These are phyloP conservation scores for Agaricales sp. DNA, from an alignment of 1,284 basidiomycete species.

Conservation along the genomic window DNA sequence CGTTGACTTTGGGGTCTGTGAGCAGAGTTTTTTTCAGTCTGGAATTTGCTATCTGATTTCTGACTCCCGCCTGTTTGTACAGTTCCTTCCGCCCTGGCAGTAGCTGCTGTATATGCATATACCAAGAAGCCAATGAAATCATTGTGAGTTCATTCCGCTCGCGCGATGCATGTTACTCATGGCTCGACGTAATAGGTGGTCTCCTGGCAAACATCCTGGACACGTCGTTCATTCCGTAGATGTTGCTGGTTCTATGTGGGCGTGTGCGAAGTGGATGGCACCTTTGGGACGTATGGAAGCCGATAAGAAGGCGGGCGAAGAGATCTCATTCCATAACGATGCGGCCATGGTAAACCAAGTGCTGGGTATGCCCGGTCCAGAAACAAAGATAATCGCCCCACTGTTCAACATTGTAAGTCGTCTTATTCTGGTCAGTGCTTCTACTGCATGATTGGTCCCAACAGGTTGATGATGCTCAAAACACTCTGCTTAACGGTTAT, in stretches of 20 bases:
- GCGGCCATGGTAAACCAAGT: constrained; percentile 55
- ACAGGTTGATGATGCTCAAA: constrained; percentile 73
- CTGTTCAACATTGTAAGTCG: constrained; percentile 69
- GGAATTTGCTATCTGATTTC: constrained; percentile 3
- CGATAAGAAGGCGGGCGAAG: constrained; percentile 52
- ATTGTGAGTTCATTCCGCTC: constrained; percentile 35
- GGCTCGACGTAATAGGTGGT: constrained; percentile 45
- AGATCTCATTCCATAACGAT: constrained; percentile 61
- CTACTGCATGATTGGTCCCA: constrained; percentile 2
- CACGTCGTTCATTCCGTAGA: constrained; percentile 77
- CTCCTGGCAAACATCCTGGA: constrained; percentile 69
- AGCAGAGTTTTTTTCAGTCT: constrained; percentile 16
- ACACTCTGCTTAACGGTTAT: constrained; percentile 69
- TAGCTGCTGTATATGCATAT: constrained; percentile 78
- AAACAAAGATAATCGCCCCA: constrained; percentile 55
- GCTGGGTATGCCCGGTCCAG: constrained; percentile 46
- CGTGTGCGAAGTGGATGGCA: constrained; percentile 67
- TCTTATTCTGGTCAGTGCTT: no score
- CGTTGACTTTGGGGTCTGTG: constrained; percentile 55
- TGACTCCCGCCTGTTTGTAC: no score
- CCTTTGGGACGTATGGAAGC: constrained; percentile 52
- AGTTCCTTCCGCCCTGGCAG: constrained; percentile 62
- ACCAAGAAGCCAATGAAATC: constrained; percentile 84
- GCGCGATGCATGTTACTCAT: background rate
- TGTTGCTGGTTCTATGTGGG: constrained; percentile 66